Conservation (phyloP, 2,329 filamentous ascomycete species). For the Penicillium polonicum region DNA sequence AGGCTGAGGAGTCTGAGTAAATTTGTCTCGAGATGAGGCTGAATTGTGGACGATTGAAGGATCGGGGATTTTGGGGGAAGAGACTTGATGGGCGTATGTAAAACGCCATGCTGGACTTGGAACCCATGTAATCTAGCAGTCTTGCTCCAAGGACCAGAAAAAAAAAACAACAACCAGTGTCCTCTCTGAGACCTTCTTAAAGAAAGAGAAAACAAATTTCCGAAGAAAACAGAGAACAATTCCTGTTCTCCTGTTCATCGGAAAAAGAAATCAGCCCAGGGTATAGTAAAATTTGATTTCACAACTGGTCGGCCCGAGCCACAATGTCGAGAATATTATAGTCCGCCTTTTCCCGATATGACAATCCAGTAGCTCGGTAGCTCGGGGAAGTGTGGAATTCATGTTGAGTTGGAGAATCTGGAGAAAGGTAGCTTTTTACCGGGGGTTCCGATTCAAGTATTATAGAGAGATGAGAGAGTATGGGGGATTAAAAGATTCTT, state of each 20-base stretch:
- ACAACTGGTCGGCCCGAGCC: slow-evolving; percentile 30
- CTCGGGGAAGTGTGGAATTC: slow-evolving; percentile 14
- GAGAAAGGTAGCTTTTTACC: too few species aligned
- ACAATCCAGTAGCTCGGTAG: slow-evolving; percentile 18
- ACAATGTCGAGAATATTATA: background rate
- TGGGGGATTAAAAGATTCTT: background rate
- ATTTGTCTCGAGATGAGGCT: slow-evolving; percentile 11
- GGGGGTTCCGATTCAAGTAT: too few species aligned
- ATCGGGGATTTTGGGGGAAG: background rate
- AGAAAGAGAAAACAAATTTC: background rate
- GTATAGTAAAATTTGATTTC: background rate
- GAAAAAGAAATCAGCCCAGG: slow-evolving; percentile 21
- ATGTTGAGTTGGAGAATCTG: background rate
- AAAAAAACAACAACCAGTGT: slow-evolving; percentile 1
- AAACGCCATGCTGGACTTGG: slow-evolving; percentile 28
- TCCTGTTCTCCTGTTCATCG: background rate
- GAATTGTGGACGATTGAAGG: slow-evolving; percentile 8
- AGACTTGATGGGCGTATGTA: slow-evolving; percentile 9
- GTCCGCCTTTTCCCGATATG: slow-evolving; percentile 38
- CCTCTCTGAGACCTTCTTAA: background rate
- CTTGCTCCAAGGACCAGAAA: slow-evolving; percentile 17
- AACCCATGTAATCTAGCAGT: slow-evolving; percentile 35
- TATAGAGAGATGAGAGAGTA: background rate
- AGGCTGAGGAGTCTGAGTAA: slow-evolving; percentile 54
- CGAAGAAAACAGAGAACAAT: slow-evolving; percentile 8